Conservation (phyloP, 495 filamentous ascomycete species). For the Rusavskia elegans region DNA sequence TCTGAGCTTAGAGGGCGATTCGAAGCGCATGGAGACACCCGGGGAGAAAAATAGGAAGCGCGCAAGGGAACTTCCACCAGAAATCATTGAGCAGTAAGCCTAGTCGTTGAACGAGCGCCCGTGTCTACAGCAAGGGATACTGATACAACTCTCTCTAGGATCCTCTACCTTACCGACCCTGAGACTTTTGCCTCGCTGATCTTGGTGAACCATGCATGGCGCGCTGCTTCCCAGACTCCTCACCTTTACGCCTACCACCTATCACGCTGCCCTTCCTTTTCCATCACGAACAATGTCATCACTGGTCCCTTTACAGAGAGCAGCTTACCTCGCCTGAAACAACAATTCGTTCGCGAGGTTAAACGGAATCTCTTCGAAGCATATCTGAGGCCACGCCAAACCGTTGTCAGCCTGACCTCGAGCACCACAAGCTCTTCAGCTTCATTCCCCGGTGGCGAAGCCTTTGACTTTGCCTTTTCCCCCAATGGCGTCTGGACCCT, state of each 20-base stretch:
- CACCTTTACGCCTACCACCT: conserved; percentile 66
- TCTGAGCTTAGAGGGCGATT: neutral
- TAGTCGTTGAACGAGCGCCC: neutral
- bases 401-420: conserved; percentile 56
- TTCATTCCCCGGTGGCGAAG: conserved; percentile 65
- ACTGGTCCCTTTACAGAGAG: conserved; percentile 30
- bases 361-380: conserved; percentile 70
- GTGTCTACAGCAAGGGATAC: neutral
- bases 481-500: conserved; percentile 56
- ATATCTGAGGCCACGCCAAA: conserved; percentile 53
- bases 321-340: conserved; percentile 43
- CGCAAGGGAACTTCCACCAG: conserved; percentile 19
- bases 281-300: conserved; percentile 33
- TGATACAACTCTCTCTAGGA: conserved; percentile 30
- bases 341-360: conserved; percentile 51
- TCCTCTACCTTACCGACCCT: conserved; percentile 57
- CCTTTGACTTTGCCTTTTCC: conserved; percentile 70
- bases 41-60: conserved; percentile 12
- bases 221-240: conserved; percentile 50
- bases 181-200: conserved; percentile 70
- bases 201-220: conserved; percentile 69
- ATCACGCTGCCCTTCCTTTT: conserved; percentile 50
- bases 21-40: neutral
- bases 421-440: conserved; percentile 70
- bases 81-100: conserved; percentile 28